These are phyloP conservation scores for Corynespora cassiicola DNA, from an alignment of 2,329 filamentous ascomycete species.

Conservation along the genomic window DNA sequence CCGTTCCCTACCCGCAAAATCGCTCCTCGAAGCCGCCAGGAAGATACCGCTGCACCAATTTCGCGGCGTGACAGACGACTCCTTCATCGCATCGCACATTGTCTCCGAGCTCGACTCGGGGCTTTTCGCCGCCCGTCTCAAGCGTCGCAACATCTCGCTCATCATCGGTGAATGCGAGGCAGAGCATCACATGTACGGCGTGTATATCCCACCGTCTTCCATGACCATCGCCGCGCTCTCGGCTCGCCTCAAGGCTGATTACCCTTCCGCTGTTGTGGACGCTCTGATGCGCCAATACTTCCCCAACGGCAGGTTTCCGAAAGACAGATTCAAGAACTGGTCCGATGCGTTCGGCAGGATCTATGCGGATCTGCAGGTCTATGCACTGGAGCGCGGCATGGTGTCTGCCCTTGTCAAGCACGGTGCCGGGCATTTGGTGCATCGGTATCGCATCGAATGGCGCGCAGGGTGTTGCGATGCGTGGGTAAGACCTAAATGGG, in stretches of 20 bases:
- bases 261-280: slow-evolving; percentile 53
- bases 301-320: slow-evolving; percentile 47
- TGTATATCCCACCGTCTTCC: slow-evolving; percentile 57
- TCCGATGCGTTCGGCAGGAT: slow-evolving; percentile 59
- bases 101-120: slow-evolving; percentile 57
- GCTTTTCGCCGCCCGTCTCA: slow-evolving; percentile 54
- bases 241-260: slow-evolving; percentile 59
- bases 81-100: slow-evolving; percentile 54
- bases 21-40: slow-evolving; percentile 52
- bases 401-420: slow-evolving; percentile 51
- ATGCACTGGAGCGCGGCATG: slow-evolving; percentile 60
- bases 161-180: slow-evolving; percentile 63
- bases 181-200: slow-evolving; percentile 60
- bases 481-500: slow-evolving; percentile 54
- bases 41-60: slow-evolving; percentile 60
- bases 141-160: slow-evolving; percentile 54
- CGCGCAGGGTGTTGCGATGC: slow-evolving; percentile 55
- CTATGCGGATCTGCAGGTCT: slow-evolving; percentile 64
- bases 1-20: slow-evolving; percentile 45
- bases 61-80: slow-evolving; percentile 58
- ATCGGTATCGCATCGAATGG: slow-evolving; percentile 63
- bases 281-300: slow-evolving; percentile 55
- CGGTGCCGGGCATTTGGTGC: slow-evolving; percentile 54
- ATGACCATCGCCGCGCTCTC: slow-evolving; percentile 51
- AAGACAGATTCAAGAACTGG: slow-evolving; percentile 54